Evolutionary conservation across 441 rosid genomes (phyloP).

Genomic region (Erodium chrysanthum): DNA sequence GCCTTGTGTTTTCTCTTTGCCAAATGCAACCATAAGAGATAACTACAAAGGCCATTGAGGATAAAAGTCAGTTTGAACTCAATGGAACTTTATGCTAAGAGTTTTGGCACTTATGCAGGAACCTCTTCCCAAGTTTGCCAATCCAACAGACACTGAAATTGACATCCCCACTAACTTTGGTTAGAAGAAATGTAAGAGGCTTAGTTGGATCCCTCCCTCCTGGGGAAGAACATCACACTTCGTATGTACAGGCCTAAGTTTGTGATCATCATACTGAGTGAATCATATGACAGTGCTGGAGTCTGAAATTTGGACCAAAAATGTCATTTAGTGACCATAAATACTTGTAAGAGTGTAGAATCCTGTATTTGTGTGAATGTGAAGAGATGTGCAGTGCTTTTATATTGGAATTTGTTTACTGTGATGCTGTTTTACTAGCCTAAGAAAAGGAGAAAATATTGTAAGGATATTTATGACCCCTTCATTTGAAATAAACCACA

Average conservation of each 20-base stretch:
- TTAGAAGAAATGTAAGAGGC: conserved; percentile 27
- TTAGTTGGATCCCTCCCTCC: background rate
- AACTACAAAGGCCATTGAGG: background rate
- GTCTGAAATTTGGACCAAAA: background rate
- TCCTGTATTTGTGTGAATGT: background rate
- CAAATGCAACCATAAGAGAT: background rate
- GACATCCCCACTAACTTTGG: conserved; percentile 41
- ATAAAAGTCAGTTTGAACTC: background rate
- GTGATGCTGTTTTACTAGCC: too few relatives aligned
- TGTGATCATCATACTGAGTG: background rate
- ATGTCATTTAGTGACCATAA: background rate
- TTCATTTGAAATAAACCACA: too few relatives aligned
- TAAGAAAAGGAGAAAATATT: background rate
- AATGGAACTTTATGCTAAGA: conserved; percentile 8
- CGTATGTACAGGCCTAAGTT: background rate
- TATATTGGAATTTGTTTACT: too few relatives aligned
- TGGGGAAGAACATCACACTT: too few relatives aligned
- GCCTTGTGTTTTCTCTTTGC: background rate
- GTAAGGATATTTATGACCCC: too few relatives aligned
- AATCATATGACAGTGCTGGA: background rate
- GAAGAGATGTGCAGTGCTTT: background rate
- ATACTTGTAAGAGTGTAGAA: background rate
- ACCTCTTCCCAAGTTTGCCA: conserved; percentile 45
- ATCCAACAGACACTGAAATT: conserved; percentile 59
- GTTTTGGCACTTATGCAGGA: conserved; percentile 38